phyloP scores from a whole-genome alignment of 306 rosid species.

The Cicer judaicum region DNA sequence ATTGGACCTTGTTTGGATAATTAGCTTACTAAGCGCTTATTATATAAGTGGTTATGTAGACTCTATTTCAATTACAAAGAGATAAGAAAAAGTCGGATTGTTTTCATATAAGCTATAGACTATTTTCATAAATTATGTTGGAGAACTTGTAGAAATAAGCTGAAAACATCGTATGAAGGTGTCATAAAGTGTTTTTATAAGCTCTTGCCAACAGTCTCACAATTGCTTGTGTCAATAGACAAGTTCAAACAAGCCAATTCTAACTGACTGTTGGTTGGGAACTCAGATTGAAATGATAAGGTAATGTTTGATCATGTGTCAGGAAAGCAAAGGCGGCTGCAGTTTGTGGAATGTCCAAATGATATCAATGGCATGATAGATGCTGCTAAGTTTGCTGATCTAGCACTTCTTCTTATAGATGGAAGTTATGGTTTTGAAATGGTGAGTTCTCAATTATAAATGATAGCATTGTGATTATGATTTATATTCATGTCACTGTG shows the following conservation, averaged over 20 bases:
- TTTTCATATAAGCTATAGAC: too few relatives aligned
- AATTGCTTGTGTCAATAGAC: too few relatives aligned
- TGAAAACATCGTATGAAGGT: neutral
- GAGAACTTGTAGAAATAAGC: neutral
- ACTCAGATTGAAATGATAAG: conserved; percentile 6
- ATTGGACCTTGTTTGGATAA: neutral
- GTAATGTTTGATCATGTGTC: conserved; percentile 38
- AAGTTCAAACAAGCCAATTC: neutral
- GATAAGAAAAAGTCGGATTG: too few relatives aligned
- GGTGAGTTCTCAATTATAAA: conserved; percentile 59
- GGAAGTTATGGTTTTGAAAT: conserved; percentile 95
- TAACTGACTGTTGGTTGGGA: neutral
- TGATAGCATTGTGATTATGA: neutral
- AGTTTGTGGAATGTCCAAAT: conserved; percentile 92
- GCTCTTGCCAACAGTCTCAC: too few relatives aligned
- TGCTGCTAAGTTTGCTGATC: conserved; percentile 89
- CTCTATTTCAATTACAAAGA: too few relatives aligned
- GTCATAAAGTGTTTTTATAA: too few relatives aligned
- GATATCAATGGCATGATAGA: conserved; percentile 96
- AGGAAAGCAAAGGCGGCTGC: conserved; percentile 93
- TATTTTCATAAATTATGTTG: neutral
- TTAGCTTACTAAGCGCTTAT: too few relatives aligned
- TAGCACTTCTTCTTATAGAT: conserved; percentile 91
- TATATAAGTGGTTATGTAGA: too few relatives aligned
- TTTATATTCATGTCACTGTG: neutral